Base-by-base conservation (phyloP, 2,329 filamentous ascomycete species). In the Ophiostoma himal-ulmi region DNA sequence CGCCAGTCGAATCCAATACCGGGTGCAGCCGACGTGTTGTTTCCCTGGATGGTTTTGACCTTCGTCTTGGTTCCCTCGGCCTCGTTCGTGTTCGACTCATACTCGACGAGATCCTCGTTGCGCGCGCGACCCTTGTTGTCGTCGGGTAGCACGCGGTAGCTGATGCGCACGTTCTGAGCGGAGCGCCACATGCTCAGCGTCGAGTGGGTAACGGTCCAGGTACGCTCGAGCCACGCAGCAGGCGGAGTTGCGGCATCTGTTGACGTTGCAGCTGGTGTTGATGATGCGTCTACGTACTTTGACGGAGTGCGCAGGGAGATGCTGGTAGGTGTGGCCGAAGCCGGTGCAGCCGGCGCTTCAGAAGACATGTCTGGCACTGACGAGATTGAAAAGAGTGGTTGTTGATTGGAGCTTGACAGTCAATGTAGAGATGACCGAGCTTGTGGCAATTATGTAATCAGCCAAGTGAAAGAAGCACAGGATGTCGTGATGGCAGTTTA, bases 181-280 rank as follows among this genome's bases (percentile, higher is more conserved):
- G 86, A 85, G 75, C 88, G 88, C 92, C 92, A 96, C 90, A 95
- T 93, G 73, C 86, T 81, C 13, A 93, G 86, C 5, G 90, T 92
- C 5, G 88, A 91, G 80, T 93, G 89, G 13, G 90, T 91, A 70
- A 93, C 89, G 75, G 85, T 81, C 91, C 91, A 93, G 71, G 87
- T 91, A 72, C 88, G 83, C 69, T 83, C 79, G 65, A 93, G 85
- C 84, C 86, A 91, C 71, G 83, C 79, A 36, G 87, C 78, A 2
- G 85, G 77, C 5, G 88, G 88, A 1, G 81, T 73, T 17, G 78
- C 72, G 77, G 36, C 11, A 44, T 39, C 62, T 22, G 22, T 5
- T 64, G 81, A 81, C 67, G 77, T 44, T 54, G 77, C 72, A 70
- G 36, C 73, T 73, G 34, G 76, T 73, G 54, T 74, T 39, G 71